Base-by-base conservation (phyloP, 352 stramenopile species). In the Pythium dissotocum region DNA sequence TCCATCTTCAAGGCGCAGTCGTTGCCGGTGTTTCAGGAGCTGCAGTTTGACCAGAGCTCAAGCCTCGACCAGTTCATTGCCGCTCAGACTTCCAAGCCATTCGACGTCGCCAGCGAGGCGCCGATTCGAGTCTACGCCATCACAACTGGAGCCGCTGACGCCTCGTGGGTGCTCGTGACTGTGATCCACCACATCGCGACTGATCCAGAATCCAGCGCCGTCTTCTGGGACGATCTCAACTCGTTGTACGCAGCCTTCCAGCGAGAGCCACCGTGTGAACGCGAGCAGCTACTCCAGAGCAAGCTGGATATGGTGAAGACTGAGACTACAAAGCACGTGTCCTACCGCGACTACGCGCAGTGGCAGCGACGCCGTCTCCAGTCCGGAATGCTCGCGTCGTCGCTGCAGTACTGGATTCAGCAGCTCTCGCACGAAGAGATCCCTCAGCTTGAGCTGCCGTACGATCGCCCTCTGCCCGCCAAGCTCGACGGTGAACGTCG, bases 121-220 rank as follows among this genome's bases (percentile, higher is more conserved):
- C 78, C 76, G 5, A 77, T 87, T 57, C 78, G 80, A 33, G 38
- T 87, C 10, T 76, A 74, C 32, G 80, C 58, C 0, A 62, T 85
- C 32, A 51, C 56, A 28, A 56, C 21, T 32, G 24, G 36, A 5
- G 28, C 71, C 0, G 0, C 51, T 2, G 40, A 33, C 4, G 61
- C 57, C 6, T 35, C 49, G 0, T 86, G 79, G 81, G 65, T 73
- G 14, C 58, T 86, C 0, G 70, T 72, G 6, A 71, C 77, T 1
- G 76, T 85, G n/a, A 53, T 86, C 49, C 81, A 89, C 12, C 79
- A 87, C 48, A 89, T 87, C 21, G 79, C 73, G n/a, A 87, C 79
- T 0, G 79, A 87, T 58, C 70, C 76, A 33, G 69, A 75, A 28
- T 87, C 77, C 9, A 80, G 73, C 21, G 55, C 70, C 12, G 54